Conservation (phyloP, 208 protist species). For the Angomonas ambiguus region DNA sequence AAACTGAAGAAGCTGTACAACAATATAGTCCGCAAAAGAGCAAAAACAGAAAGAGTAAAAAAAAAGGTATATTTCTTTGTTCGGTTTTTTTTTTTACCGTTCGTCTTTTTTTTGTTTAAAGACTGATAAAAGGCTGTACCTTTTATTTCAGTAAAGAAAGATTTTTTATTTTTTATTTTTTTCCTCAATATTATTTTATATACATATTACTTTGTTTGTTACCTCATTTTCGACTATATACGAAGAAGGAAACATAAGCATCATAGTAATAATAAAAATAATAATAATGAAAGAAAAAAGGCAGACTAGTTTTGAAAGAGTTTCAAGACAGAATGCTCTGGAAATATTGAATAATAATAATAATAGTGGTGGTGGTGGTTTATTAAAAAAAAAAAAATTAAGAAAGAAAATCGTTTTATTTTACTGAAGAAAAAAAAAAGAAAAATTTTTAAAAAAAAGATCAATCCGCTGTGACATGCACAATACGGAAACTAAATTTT, state of each 20-base stretch:
- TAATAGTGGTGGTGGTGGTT: not conserved
- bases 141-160: too few species aligned
- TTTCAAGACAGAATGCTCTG: too few species aligned
- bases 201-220: conserved; percentile 17
- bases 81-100: not conserved
- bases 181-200: too few species aligned
- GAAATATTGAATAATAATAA: not conserved
- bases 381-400: not conserved
- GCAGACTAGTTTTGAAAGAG: too few species aligned
- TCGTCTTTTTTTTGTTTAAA: too few species aligned
- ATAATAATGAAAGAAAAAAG: too few species aligned
- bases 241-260: too few species aligned
- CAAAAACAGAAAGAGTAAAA: conserved; percentile 4
- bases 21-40: not conserved
- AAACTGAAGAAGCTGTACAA: not conserved
- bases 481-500: not conserved
- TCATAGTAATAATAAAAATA: too few species aligned
- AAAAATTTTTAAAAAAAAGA: conserved; percentile 5
- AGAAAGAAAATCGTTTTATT: not conserved
- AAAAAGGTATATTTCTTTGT: not conserved
- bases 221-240: not conserved
- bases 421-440: conserved; percentile 4
- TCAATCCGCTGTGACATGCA: not conserved
- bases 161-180: too few species aligned
- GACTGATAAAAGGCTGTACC: too few species aligned